Evolutionary conservation across 495 filamentous ascomycete species (phyloP).

Genomic region (Chaetomium fimeti): DNA sequence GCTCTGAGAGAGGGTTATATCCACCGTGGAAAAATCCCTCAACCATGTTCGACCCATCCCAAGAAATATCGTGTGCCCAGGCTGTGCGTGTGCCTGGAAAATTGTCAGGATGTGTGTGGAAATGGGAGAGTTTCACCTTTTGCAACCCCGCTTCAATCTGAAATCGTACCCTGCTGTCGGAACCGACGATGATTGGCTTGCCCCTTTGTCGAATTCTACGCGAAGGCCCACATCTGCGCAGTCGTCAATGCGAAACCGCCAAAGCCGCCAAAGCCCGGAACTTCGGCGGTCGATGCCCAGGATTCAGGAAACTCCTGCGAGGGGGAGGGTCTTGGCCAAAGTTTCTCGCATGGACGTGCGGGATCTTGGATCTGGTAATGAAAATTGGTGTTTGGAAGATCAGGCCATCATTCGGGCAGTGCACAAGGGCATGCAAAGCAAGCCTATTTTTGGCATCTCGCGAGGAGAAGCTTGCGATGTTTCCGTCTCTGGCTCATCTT

Average conservation of each 20-base stretch:
- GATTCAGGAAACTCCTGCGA: not conserved
- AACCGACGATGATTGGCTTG: slow-evolving; percentile 22
- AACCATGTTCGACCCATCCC: too few relatives aligned
- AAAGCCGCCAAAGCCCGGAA: not conserved
- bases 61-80: too few relatives aligned
- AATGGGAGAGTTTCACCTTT: slow-evolving; percentile 14
- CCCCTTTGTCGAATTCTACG: not conserved
- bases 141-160: slow-evolving; percentile 4
- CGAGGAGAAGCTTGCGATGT: not conserved
- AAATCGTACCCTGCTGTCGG: slow-evolving; percentile 17
- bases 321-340: not conserved
- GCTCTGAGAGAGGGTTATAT: too few relatives aligned
- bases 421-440: not conserved
- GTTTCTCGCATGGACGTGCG: not conserved
- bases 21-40: too few relatives aligned
- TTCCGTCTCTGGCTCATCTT: not conserved
- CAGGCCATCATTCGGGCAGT: not conserved
- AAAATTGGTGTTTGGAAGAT: not conserved
- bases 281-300: not conserved
- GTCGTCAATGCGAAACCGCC: not conserved
- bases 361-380: not conserved
- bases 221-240: not conserved
- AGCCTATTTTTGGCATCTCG: not conserved
- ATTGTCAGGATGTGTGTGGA: slow-evolving; percentile 4
- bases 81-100: slow-evolving; percentile 6